Conservation (phyloP, 2,329 filamentous ascomycete species). For the Fusarium guadeloupense region DNA sequence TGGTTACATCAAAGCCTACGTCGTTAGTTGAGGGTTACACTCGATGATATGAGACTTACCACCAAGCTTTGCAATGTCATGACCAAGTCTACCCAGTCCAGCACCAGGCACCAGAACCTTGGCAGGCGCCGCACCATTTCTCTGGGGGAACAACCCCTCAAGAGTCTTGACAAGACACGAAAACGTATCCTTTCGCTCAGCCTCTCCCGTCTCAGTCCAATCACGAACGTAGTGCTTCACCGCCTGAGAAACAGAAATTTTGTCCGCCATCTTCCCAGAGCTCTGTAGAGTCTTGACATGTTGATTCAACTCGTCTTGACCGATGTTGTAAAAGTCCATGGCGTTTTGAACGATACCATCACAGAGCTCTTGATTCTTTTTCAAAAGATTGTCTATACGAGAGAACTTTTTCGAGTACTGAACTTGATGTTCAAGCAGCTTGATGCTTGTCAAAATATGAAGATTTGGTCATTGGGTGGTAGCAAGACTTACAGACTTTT, state of each 20-base stretch:
- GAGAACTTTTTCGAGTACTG: conserved; percentile 65
- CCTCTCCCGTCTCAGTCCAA: conserved; percentile 59
- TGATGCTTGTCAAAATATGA: not conserved
- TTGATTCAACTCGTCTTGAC: conserved; percentile 54
- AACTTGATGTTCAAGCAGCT: conserved; percentile 64
- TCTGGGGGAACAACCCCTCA: conserved; percentile 44
- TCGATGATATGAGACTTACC: conserved; percentile 31
- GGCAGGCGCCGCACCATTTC: conserved; percentile 25
- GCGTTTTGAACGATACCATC: conserved; percentile 56
- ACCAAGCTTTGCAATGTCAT: conserved; percentile 58
- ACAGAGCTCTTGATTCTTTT: conserved; percentile 57
- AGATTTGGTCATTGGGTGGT: not conserved
- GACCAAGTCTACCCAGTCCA: conserved; percentile 61
- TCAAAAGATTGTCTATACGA: conserved; percentile 54
- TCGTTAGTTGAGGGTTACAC: not conserved
- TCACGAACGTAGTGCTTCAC: conserved; percentile 67
- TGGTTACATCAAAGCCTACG: conserved; percentile 59
- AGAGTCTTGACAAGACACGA: conserved; percentile 50
- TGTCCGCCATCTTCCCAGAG: conserved; percentile 53
- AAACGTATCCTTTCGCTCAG: conserved; percentile 57
- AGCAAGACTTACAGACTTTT: conserved; percentile 39
- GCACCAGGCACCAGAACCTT: conserved; percentile 62
- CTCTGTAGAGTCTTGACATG: conserved; percentile 53
- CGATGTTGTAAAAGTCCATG: conserved; percentile 57
- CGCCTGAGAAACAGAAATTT: conserved; percentile 60